Base-by-base conservation (phyloP, 805 yeast species). In the Wickerhamomyces ciferrii region DNA sequence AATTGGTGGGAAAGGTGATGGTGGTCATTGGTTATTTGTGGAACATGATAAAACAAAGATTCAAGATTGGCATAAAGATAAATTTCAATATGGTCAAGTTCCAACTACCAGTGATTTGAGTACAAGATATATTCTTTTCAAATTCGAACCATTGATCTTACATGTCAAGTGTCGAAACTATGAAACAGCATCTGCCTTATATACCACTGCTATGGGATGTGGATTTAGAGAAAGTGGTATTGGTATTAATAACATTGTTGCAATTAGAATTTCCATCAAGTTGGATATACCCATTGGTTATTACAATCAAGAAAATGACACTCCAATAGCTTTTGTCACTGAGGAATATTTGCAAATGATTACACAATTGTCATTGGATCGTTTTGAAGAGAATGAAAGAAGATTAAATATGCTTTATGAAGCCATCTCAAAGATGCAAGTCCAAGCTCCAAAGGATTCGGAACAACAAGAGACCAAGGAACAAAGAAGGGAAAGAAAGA, bases 141-240 rank as follows among this genome's bases (percentile, higher is more conserved):
- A 90, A 57, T 89, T 82, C 54, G 96, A 89, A 65, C 95, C 96
- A 4, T 73, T 89, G 61, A 88, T 89, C 42, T 66, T 88, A 42
- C 96, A 89, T 62, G 89, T 89, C 5, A 84, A 87, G 57, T 87
- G 96, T 57, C 71, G 92, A 41, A 75, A 79, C 53, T 63, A 72
- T 23, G 68, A 63, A 14, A 63, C 73, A 5, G 96, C 96, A 0
- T 70, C 74, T n/a, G 65, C 65, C 36, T 62, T 89, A 11, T 87
- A 82, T 52, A 77, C 81, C 34, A 65, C 77, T 1, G 96, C 96
- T 0, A 83, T 88, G 87, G 74, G 76, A 2, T 84, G 94, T 65
- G 96, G 96, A 3, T 89, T 84, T 58, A 72, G 96, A 56, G 96
- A 89, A 62, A 76, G 87, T 27, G 96, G 96, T 1, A 87, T 89